A percentile compares a stretch with the other conserved stretches of the same genome.
phyloP scores from a whole-genome alignment of 2,329 filamentous ascomycete species.

The Exophiala sideris region DNA sequence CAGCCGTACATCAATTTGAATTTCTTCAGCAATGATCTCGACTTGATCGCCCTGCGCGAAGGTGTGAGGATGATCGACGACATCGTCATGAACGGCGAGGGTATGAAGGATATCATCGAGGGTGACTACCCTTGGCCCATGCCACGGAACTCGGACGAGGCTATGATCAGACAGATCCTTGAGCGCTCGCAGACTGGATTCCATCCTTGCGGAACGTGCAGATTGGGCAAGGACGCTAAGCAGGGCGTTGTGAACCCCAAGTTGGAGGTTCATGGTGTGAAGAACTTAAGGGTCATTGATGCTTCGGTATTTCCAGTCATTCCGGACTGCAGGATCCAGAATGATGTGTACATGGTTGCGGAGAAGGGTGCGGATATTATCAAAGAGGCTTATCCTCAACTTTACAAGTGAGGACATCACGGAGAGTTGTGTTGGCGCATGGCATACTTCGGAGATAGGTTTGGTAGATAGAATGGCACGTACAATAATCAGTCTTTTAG shows the following conservation, averaged over 20 bases:
- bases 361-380: slow-evolving; percentile 54
- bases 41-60: slow-evolving; percentile 58
- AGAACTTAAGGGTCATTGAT: slow-evolving; percentile 54
- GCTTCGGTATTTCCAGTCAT: slow-evolving; percentile 56
- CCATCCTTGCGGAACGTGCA: slow-evolving; percentile 56
- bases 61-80: slow-evolving; percentile 56
- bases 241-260: slow-evolving; percentile 50
- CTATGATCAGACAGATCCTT: slow-evolving; percentile 55
- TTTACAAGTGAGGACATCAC: too few species aligned
- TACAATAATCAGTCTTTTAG: too few species aligned
- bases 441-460: too few species aligned
- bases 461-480: too few species aligned
- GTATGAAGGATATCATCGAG: slow-evolving; percentile 46
- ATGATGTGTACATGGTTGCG: slow-evolving; percentile 58
- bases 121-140: slow-evolving; percentile 58
- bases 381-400: slow-evolving; percentile 34
- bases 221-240: slow-evolving; percentile 51
- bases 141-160: slow-evolving; percentile 54
- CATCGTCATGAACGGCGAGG: slow-evolving; percentile 55
- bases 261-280: slow-evolving; percentile 54
- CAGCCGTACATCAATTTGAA: slow-evolving; percentile 45
- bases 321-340: slow-evolving; percentile 58
- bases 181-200: slow-evolving; percentile 60
- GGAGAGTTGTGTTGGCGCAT: too few species aligned
- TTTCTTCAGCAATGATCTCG: slow-evolving; percentile 47